Conservation (phyloP, 148 eudicot genomes). For the Gaultheria prostrata region DNA sequence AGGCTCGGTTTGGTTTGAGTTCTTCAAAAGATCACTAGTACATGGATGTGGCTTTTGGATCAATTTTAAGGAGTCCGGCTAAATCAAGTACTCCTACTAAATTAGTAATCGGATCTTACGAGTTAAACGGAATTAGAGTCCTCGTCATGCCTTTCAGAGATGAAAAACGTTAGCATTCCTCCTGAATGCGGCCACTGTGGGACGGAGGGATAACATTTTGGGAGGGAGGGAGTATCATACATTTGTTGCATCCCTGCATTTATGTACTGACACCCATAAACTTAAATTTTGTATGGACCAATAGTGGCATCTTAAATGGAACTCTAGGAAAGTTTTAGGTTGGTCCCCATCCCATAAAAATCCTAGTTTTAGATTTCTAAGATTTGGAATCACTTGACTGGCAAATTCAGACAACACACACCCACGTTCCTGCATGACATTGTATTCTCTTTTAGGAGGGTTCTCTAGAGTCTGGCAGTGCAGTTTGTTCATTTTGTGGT, state of each 20-base stretch:
- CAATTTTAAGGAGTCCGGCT: neutral
- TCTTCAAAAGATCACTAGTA: too few species aligned
- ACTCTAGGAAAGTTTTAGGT: neutral
- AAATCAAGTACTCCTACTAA: too few species aligned
- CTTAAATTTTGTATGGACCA: neutral
- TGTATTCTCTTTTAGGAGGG: too few species aligned
- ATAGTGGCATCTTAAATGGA: neutral
- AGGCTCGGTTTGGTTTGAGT: too few species aligned
- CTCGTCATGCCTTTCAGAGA: too few species aligned
- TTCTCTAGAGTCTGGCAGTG: too few species aligned
- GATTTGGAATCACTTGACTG: conserved; percentile 9
- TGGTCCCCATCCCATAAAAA: conserved; percentile 16
- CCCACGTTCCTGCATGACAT: conserved; percentile 23
- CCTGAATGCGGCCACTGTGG: too few species aligned
- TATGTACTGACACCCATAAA: conserved; percentile 5
- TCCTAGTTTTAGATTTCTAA: conserved; percentile 5
- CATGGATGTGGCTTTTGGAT: neutral
- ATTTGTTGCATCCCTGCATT: neutral
- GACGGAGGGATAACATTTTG: too few species aligned
- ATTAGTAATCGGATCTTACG: too few species aligned
- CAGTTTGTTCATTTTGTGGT: neutral
- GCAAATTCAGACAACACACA: conserved; percentile 12
- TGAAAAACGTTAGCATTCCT: too few species aligned
- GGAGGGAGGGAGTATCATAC: too few species aligned
- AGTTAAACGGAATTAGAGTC: too few species aligned